Conservation (phyloP, 2,329 filamentous ascomycete species). For the Knufia fluminis region DNA sequence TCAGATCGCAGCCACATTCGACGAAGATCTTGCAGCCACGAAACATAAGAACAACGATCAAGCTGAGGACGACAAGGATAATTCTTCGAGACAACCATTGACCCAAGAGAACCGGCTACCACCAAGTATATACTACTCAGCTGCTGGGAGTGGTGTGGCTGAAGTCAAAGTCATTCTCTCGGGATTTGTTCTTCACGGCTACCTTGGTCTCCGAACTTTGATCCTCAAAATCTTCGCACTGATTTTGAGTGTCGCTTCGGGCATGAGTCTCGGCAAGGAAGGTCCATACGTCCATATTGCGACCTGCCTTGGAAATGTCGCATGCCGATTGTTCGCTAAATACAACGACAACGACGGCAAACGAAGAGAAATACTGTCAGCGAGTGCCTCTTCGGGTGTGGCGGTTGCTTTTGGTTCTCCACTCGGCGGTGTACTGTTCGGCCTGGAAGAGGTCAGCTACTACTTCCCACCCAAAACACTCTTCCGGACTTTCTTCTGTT, state of each 20-base stretch:
- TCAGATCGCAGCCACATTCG: slow-evolving; percentile 67
- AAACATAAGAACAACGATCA: slow-evolving; percentile 28
- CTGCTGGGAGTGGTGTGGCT: slow-evolving; percentile 89
- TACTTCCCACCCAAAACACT: slow-evolving; percentile 97
- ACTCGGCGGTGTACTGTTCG: slow-evolving; percentile 81
- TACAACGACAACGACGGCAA: slow-evolving; percentile 94
- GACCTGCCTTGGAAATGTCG: slow-evolving; percentile 89
- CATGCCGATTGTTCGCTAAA: slow-evolving; percentile 85
- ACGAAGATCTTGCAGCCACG: slow-evolving; percentile 76
- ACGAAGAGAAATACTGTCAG: slow-evolving; percentile 84
- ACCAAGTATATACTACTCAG: slow-evolving; percentile 71
- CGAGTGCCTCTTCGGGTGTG: slow-evolving; percentile 82
- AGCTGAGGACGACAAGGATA: slow-evolving; percentile 36
- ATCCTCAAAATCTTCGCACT: slow-evolving; percentile 75
- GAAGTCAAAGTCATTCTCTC: slow-evolving; percentile 98
- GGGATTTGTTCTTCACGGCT: slow-evolving; percentile 92
- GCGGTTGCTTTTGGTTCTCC: slow-evolving; percentile 92
- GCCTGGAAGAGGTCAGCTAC: slow-evolving; percentile 89
- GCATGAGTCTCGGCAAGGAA: slow-evolving; percentile 88
- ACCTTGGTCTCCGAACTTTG: slow-evolving; percentile 79
- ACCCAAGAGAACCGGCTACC: slow-evolving; percentile 26
- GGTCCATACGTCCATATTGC: slow-evolving; percentile 96
- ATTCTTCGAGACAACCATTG: slow-evolving; percentile 35
- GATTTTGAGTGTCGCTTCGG: slow-evolving; percentile 82
- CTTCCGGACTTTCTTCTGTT: slow-evolving; percentile 97